Base-by-base conservation (phyloP, 176 grass and related monocot species). In the Lolium rigidum region DNA sequence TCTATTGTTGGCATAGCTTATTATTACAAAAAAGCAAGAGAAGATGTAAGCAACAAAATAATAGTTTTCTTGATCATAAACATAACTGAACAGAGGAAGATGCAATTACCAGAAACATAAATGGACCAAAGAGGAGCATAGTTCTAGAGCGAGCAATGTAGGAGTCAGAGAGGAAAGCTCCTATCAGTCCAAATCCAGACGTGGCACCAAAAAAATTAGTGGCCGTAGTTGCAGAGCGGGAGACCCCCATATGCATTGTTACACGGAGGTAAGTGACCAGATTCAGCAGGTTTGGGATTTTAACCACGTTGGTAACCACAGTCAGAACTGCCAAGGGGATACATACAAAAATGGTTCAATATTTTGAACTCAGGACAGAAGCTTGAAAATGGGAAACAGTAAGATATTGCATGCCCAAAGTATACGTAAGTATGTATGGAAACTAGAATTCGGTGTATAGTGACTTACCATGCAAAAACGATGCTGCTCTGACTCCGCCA, bases 91-190 rank as follows among this genome's bases (percentile, higher is more conserved):
- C 37, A 80, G 59, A 67, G 1, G 9, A 60, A 73, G n/a, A 86
- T 10, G 14, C 18, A 71, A 35, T 84, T 92, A 95, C 93, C 90
- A 95, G 69, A 85, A 93, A 81, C 81, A 87, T 89, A 48, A 95
- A 64, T 28, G 86, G 88, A 51, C 83, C 93, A 78, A 95, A 89
- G 15, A 95, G 55, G 81, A 90, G 88, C 64, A 93, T 91, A 35
- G 91, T 79, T 69, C 46, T 89, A 61, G 89, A 89, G 22, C 91
- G 83, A 57, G 86, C 82, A 48, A 93, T 93, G 83, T 90, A 90
- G 9, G 90, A 90, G 48, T 95, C 91, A 1, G 88, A 93, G 78
- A 95, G 70, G 79, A 93, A 93, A 70, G 91, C 90, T 77, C 90
- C 90, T 17, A 93, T 16, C n/a, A 91, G 64, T 78, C 86, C 31